phyloP scores from a whole-genome alignment of 2,329 filamentous ascomycete species.

The Cladophialophora yegresii region DNA sequence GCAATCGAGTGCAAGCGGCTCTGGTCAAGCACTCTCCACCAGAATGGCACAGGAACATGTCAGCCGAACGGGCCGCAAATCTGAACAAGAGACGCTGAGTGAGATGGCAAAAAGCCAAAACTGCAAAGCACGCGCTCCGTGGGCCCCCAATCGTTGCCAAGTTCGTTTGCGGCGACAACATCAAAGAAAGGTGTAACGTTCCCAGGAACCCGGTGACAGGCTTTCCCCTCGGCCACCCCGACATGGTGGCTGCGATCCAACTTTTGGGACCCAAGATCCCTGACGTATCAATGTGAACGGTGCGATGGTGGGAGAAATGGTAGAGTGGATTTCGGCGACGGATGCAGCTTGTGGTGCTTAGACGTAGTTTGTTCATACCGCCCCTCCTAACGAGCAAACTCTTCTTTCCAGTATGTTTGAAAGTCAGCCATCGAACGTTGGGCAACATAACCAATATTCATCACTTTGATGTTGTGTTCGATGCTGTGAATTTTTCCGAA shows the following conservation, averaged over 20 bases:
- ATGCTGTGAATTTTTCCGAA: conserved; percentile 49
- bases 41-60: neutral
- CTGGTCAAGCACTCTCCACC: neutral
- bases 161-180: neutral
- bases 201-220: neutral
- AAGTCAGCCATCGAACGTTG: conserved; percentile 3
- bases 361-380: neutral
- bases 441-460: conserved; percentile 41
- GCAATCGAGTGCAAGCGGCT: neutral
- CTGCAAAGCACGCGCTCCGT: neutral
- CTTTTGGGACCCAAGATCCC: neutral
- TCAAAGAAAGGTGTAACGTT: neutral
- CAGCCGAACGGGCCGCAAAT: neutral
- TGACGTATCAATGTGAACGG: neutral
- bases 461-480: conserved; percentile 49
- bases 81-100: neutral
- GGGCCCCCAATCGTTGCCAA: no score
- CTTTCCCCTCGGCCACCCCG: neutral
- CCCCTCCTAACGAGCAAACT: neutral
- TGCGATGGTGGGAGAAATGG: neutral
- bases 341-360: neutral
- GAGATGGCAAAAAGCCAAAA: neutral
- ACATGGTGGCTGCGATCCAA: neutral
- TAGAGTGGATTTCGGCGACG: neutral
- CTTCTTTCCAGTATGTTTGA: conserved; percentile 4